phyloP scores from a whole-genome alignment of 306 rosid species.

The Rubus parviflorus region DNA sequence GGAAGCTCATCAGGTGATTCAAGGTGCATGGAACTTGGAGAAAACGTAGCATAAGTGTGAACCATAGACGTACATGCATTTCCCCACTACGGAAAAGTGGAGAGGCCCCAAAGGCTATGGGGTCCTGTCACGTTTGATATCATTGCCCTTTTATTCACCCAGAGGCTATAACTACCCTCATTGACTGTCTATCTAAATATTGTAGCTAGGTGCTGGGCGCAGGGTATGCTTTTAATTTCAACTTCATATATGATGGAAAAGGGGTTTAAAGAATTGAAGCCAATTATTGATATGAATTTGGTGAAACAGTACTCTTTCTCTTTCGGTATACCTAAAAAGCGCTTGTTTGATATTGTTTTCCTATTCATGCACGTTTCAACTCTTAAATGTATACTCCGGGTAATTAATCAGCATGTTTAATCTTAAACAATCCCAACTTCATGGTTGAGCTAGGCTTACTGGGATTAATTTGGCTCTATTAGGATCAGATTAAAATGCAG shows the following conservation, averaged over 20 bases:
- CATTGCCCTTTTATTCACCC: background rate
- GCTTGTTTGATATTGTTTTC: background rate
- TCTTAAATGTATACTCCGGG: background rate
- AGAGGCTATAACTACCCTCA: background rate
- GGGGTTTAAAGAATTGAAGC: background rate
- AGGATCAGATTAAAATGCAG: slow-evolving; percentile 33
- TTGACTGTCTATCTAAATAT: background rate
- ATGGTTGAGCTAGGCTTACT: background rate
- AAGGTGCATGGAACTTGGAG: background rate
- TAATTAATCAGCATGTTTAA: background rate
- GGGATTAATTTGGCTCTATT: slow-evolving; percentile 35
- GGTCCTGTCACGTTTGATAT: background rate
- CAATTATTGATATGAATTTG: slow-evolving; percentile 4
- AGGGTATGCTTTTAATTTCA: background rate
- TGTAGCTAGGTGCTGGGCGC: background rate
- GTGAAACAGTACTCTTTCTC: background rate
- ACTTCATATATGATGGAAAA: background rate
- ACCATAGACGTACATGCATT: background rate
- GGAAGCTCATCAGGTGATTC: no score
- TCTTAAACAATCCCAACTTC: background rate
- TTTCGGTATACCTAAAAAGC: background rate
- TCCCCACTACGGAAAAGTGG: background rate
- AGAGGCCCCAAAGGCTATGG: background rate
- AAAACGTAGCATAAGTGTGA: background rate
- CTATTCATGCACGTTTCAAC: slow-evolving; percentile 6